Conservation (phyloP, 108 stramenopile genomes). For the Ochromonas danica region DNA sequence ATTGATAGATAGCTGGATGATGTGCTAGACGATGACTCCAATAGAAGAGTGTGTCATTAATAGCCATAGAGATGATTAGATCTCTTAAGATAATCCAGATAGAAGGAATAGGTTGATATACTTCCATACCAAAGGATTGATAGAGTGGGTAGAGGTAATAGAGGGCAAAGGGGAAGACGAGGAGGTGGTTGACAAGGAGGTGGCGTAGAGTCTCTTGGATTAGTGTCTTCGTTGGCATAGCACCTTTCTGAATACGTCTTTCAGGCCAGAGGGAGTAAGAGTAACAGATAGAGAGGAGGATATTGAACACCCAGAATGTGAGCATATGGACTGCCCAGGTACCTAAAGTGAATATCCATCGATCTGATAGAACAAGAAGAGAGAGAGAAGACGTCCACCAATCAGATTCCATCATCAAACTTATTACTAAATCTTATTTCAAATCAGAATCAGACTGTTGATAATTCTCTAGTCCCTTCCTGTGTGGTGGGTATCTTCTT, state of each 20-base stretch:
- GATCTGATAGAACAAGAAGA: too few relatives aligned
- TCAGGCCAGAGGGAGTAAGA: background rate
- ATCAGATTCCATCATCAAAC: too few relatives aligned
- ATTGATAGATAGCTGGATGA: slow-evolving; percentile 40
- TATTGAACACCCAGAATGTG: background rate
- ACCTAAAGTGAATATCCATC: background rate
- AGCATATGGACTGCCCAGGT: background rate
- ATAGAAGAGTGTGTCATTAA: slow-evolving; percentile 44
- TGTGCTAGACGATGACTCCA: slow-evolving; percentile 40
- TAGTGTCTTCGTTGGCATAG: background rate
- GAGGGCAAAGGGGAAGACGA: background rate
- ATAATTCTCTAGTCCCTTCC: too few relatives aligned
- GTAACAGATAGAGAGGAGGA: background rate
- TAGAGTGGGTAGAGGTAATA: background rate
- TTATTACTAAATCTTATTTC: too few relatives aligned
- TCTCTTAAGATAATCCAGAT: slow-evolving; percentile 2
- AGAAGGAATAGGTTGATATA: background rate
- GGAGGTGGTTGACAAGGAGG: background rate
- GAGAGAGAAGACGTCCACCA: too few relatives aligned
- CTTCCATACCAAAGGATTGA: background rate
- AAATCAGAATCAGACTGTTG: too few relatives aligned
- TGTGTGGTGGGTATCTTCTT: too few relatives aligned
- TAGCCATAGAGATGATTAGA: slow-evolving; percentile 24
- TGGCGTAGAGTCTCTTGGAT: background rate
- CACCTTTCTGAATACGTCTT: background rate